Percentiles rank a stretch among this genome's conserved stretches.
Conservation (phyloP, 139 green algal genomes). For the Picochlorum sp. region DNA sequence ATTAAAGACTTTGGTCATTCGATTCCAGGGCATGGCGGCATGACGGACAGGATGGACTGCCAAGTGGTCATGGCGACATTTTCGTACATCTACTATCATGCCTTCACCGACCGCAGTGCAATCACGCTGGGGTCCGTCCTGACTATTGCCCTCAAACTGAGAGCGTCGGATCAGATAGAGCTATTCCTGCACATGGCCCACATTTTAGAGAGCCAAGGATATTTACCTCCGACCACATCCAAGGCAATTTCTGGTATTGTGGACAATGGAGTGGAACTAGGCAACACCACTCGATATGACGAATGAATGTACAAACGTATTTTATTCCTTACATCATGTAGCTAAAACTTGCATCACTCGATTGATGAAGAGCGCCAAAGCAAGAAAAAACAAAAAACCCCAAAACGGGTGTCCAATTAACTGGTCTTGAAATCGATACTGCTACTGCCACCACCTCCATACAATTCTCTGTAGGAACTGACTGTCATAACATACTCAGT, state of each 20-base stretch:
- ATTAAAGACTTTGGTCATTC: conserved; percentile 98
- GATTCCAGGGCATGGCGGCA: conserved; percentile 95
- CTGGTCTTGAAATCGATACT: neutral
- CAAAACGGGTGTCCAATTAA: neutral
- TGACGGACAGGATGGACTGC: conserved; percentile 98
- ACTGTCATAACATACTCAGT: no score
- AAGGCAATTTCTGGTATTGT: conserved; percentile 10
- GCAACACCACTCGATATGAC: neutral
- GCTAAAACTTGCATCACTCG: neutral
- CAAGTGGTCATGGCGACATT: conserved; percentile 97
- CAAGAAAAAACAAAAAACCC: no score
- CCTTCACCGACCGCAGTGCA: conserved; percentile 50
- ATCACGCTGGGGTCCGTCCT: conserved; percentile 50
- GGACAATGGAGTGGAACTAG: neutral
- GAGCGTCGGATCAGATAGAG: conserved; percentile 14
- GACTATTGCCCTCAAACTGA: conserved; percentile 12
- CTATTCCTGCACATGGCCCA: conserved; percentile 20
- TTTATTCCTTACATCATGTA: neutral
- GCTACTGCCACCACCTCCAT: no score
- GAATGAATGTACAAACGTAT: neutral
- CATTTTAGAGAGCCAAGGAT: conserved; percentile 10
- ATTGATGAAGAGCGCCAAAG: no score
- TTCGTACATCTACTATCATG: conserved; percentile 88
- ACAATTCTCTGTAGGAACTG: no score
- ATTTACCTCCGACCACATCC: conserved; percentile 8